A percentile compares a stretch with the other conserved stretches of the same genome.
phyloP scores from a whole-genome alignment of 75 land plant genomes.

The Isoetes taiwanensis region DNA sequence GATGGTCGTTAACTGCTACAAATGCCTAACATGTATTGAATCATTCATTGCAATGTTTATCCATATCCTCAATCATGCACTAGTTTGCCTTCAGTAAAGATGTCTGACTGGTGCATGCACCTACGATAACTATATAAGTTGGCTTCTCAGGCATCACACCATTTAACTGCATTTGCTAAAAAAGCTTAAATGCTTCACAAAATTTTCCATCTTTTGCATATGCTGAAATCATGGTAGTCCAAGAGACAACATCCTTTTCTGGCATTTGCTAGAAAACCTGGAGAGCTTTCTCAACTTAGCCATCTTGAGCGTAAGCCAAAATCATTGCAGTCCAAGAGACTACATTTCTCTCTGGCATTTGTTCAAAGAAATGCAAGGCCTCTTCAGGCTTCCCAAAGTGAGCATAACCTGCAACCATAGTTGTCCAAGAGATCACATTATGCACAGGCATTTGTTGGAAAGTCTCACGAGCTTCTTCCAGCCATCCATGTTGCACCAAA shows the following conservation, averaged over 20 bases:
- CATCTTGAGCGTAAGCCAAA: neutral
- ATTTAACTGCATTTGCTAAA: no score
- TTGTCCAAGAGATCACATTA: neutral
- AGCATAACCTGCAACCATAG: neutral
- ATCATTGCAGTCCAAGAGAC: conserved; percentile 3
- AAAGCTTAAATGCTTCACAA: no score
- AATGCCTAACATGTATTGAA: no score
- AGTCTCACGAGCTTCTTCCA: neutral
- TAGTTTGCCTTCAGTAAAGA: no score
- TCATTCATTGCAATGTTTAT: no score
- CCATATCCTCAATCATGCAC: no score
- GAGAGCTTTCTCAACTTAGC: neutral
- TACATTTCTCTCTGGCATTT: neutral
- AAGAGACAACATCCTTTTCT: neutral
- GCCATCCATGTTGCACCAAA: neutral
- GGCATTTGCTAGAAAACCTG: neutral
- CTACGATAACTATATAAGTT: no score
- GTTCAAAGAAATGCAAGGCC: neutral
- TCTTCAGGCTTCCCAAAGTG: neutral
- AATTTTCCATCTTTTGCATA: conserved; percentile 1
- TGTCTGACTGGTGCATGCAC: no score
- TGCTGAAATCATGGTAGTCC: neutral
- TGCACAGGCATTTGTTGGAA: neutral
- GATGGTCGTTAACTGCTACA: no score
- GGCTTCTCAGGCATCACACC: no score